These are phyloP conservation scores for Colletotrichum abscissum DNA, from an alignment of 2,329 filamentous ascomycete species.

Conservation along the genomic window DNA sequence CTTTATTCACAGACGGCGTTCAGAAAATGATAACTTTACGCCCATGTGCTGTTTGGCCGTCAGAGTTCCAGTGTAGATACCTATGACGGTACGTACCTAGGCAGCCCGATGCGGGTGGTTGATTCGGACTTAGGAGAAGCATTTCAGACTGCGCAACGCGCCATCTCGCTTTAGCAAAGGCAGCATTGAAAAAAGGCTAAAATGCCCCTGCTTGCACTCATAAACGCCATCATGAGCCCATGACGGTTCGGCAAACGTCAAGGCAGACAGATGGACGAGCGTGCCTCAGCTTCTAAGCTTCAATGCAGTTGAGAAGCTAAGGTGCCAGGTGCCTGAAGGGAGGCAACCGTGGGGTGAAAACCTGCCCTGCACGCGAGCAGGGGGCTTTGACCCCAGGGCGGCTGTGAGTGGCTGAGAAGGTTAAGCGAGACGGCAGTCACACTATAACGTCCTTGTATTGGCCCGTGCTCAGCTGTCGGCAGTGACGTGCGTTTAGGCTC, in stretches of 20 bases:
- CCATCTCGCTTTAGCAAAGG: background rate
- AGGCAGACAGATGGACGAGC: slow-evolving; percentile 4
- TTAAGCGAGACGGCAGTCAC: background rate
- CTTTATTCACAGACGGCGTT: too few species aligned
- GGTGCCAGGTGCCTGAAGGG: background rate
- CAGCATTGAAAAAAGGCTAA: background rate
- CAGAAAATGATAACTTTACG: too few species aligned
- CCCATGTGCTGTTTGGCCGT: too few species aligned
- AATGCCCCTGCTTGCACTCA: background rate
- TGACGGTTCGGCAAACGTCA: background rate
- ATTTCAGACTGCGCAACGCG: background rate
- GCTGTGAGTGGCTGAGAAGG: background rate
- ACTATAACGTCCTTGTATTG: background rate
- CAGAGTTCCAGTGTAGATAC: too few species aligned
- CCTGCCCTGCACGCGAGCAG: background rate
- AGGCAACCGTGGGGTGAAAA: background rate
- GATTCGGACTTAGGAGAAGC: background rate
- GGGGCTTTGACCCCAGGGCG: background rate
- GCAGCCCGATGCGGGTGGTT: background rate
- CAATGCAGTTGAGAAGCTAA: too few species aligned
- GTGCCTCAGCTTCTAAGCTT: too few species aligned
- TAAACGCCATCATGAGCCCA: background rate
- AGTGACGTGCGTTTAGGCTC: background rate
- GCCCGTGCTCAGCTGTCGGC: slow-evolving; percentile 3
- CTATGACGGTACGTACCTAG: too few species aligned